Evolutionary conservation across 2,329 filamentous ascomycete genomes (phyloP), one percentile per base, ranked within the genome.

Genomic region (Diplodia sapinea): DNA sequence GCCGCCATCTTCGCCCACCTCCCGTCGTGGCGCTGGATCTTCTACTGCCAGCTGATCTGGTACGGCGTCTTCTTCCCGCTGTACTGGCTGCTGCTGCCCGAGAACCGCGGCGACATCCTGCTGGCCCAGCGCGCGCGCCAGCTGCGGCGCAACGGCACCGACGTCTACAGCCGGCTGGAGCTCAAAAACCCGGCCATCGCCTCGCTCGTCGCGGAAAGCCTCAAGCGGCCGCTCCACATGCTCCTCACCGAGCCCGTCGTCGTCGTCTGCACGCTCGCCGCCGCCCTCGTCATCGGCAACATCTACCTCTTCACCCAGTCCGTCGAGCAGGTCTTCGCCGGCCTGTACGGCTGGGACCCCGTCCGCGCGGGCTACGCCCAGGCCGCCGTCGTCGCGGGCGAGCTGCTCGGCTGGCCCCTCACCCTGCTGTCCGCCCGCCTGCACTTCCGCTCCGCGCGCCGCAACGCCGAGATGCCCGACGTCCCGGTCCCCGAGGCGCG

Each of bases 221-320:
- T 49, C 15, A 51, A 47, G 15, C 73, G 76, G 1, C 77, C 77
- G 8, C 71, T 75, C 0, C 76, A 77, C 47, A 80, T 85, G 71
- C 78, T 85, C 4, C 77, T 75, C 70, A 85, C 83, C 1, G 83
- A 86, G 73, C 80, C 80, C 3, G 83, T 86, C 0, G 79, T 85
- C 2, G 77, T 83, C 51, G 78, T 78, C 56, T 79, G 81, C 56
- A 83, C 82, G 1, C 68, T 85, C 20, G 84, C 82, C 82, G 82
- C 81, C 8, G 79, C 80, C 17, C 82, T 84, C 67, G 78, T 78
- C 68, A 77, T 82, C 61, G 81, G 81, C n/a, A 80, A 78, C 1
- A 78, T 83, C 23, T 85, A 82, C 72, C 78, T 84, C 70, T 84
- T 83, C 73, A 84, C 82, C 0, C 83, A 85, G 68, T 82, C 79